Evolutionary conservation across 306 rosid genomes (phyloP), one percentile per base, ranked within the genome.

Genomic region (Ormosia emarginata): DNA sequence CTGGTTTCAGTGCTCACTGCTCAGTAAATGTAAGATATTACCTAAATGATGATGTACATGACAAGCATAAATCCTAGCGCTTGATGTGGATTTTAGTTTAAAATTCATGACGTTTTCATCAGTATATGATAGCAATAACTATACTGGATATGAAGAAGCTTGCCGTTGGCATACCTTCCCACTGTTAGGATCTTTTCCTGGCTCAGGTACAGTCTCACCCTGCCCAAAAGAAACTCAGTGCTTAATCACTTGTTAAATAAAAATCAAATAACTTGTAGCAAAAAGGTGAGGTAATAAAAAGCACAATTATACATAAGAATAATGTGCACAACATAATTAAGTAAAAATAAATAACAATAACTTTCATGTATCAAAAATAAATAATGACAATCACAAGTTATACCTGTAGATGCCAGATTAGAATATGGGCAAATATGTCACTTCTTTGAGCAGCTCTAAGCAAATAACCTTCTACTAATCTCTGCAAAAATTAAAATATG

Each of bases 371-470:
- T 33, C 18, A 30, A 75, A 74, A 29, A 12, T 52, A 46, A 44
- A 18, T 13, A 53, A 49, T 49, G 55, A 37, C 32, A 74, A 65
- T 71, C 67, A 77, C 53, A 59, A n/a, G 58, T 66, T 62, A 76
- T 74, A 88, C 99, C 99, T 93, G 99, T 74, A 95, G 83, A 87
- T 93, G 94, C 99, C 99, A 95, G 82, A 95, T 92, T 84, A 95
- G 94, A 80, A 92, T 93, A 82, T 95, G 99, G 44, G 99, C 94
- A 87, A 95, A 95, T 81, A 95, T 83, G 77, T 95, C 98, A 86
- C 98, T 90, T 87, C 99, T 81, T 83, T 93, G 96, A 83, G 98
- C 85, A 86, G 96, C 98, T 90, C 99, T 93, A 15, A 95, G 98
- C 80, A 95, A 89, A 90, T 93, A 95, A 34, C 99, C 99, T 88